phyloP scores from a whole-genome alignment of 768 basidiomycete genomes.

The Xerocomellus amylosporus region DNA sequence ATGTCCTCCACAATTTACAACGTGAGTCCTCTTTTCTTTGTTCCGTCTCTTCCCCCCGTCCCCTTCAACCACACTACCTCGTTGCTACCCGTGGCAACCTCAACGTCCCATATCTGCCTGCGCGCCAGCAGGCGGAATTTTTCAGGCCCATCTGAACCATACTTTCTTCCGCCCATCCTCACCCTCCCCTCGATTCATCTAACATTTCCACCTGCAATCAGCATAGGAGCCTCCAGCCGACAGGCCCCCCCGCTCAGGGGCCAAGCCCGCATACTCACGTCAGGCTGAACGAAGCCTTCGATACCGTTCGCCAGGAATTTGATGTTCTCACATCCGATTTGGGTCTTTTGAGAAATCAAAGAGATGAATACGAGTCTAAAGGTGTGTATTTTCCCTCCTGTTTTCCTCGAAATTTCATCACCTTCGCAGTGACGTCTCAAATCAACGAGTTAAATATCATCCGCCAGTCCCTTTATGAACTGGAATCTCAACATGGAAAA shows the following conservation, averaged over 20 bases:
- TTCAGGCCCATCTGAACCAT: constrained; percentile 8
- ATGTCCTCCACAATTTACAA: constrained; percentile 41
- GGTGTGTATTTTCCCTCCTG: constrained; percentile 41
- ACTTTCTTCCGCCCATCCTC: neutral
- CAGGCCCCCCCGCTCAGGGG: constrained; percentile 43
- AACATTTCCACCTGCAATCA: constrained; percentile 21
- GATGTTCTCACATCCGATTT: constrained; percentile 71
- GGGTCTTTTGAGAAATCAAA: constrained; percentile 62
- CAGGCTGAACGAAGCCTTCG: constrained; percentile 75
- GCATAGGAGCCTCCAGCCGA: constrained; percentile 57
- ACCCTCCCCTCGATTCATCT: constrained; percentile 9
- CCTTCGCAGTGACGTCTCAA: constrained; percentile 63
- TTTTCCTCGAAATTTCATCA: constrained; percentile 8
- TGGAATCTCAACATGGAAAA: constrained; percentile 86
- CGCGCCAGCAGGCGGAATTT: constrained; percentile 24
- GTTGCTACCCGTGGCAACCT: neutral
- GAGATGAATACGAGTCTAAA: constrained; percentile 89
- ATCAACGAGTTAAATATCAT: constrained; percentile 90
- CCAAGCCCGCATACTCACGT: constrained; percentile 39
- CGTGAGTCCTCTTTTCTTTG: constrained; percentile 24
- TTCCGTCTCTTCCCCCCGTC: neutral
- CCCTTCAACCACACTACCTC: neutral
- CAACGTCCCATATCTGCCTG: neutral
- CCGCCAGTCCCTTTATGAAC: constrained; percentile 85
- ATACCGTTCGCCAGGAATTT: constrained; percentile 80